These are phyloP conservation scores for Pseudogymnoascus sp. DNA, from an alignment of 2,329 filamentous ascomycete species.

Conservation along the genomic window DNA sequence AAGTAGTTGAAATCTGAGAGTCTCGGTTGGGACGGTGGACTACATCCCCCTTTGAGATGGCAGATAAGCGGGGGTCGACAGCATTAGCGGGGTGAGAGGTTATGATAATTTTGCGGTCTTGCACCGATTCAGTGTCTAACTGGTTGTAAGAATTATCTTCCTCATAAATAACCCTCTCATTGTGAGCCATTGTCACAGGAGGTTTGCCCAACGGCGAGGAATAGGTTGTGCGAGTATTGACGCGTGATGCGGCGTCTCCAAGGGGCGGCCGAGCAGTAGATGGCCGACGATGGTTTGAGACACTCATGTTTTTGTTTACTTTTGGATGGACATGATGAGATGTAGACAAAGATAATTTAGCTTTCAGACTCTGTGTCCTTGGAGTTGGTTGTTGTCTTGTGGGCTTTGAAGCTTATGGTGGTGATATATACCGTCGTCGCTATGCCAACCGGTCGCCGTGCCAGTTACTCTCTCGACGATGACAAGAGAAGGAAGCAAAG, in stretches of 20 bases:
- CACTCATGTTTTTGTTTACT: background rate
- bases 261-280: constrained; percentile 27
- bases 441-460: background rate
- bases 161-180: constrained; percentile 19
- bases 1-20: constrained; percentile 34
- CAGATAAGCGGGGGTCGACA: constrained; percentile 29
- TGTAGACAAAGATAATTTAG: background rate
- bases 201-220: constrained; percentile 15
- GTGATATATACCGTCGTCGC: background rate
- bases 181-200: constrained; percentile 18
- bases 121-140: background rate
- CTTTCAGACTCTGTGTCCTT: background rate
- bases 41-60: constrained; percentile 28
- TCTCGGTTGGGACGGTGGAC: constrained; percentile 30
- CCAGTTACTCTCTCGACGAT: background rate
- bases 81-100: constrained; percentile 24
- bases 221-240: constrained; percentile 21
- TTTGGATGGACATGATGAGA: background rate
- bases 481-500: background rate
- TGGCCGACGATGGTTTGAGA: constrained; percentile 16
- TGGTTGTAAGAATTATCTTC: background rate
- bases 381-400: background rate
- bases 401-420: background rate
- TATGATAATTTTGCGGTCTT: constrained; percentile 1
- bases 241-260: constrained; percentile 27